These are phyloP conservation scores for Sorghum bicolor DNA, from an alignment of 176 grass and related monocot species.

Conservation along the genomic window DNA sequence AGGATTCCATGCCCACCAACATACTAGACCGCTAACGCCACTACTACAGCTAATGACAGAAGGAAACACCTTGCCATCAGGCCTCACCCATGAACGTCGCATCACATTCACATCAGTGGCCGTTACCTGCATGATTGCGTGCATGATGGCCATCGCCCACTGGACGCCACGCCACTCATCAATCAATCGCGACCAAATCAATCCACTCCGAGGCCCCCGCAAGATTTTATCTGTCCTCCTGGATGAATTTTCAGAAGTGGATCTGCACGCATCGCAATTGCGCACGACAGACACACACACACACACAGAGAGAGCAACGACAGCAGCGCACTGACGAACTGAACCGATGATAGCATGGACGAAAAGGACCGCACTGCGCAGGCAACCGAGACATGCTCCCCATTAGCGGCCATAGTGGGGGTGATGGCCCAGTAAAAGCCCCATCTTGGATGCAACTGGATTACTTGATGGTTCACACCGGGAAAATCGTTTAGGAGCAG, in stretches of 20 bases:
- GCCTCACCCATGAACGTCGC: conserved; percentile 3
- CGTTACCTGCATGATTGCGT: conserved; percentile 26
- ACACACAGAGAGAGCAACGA: neutral
- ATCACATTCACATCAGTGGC: conserved; percentile 23
- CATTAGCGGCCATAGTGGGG: conserved; percentile 18
- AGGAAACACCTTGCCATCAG: neutral
- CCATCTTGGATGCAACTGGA: conserved; percentile 28
- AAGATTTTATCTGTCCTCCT: neutral
- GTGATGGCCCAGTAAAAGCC: conserved; percentile 27
- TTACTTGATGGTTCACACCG: neutral
- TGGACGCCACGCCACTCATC: neutral
- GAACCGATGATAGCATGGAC: neutral
- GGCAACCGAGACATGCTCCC: conserved; percentile 33
- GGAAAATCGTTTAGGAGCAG: neutral
- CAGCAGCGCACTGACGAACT: neutral
- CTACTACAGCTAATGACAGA: neutral
- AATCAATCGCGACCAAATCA: neutral
- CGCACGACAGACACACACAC: neutral
- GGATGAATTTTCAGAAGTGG: neutral
- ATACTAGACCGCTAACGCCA: neutral
- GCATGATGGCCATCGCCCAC: conserved; percentile 7
- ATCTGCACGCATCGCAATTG: conserved; percentile 15
- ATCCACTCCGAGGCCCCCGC: neutral
- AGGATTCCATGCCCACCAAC: conserved; percentile 12
- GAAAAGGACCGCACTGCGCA: conserved; percentile 38